Percentiles rank a stretch among this genome's conserved stretches.
These are phyloP conservation scores for Mycogone perniciosa DNA, from an alignment of 2,329 filamentous ascomycete genomes.

Conservation along the genomic window DNA sequence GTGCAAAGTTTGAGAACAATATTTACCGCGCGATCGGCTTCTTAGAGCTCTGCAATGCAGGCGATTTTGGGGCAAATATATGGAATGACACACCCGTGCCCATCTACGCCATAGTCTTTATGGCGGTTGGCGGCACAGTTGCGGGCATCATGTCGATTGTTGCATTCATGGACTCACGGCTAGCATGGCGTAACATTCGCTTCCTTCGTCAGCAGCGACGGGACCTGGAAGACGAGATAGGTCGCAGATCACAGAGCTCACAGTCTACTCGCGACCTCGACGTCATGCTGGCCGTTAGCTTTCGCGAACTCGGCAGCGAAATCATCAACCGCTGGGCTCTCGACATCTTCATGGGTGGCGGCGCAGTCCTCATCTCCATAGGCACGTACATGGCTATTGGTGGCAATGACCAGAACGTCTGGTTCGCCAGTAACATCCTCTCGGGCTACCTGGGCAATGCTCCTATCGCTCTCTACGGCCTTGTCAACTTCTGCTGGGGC, in stretches of 20 bases:
- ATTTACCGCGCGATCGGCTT: constrained; percentile 36
- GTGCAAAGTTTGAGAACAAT: constrained; percentile 14
- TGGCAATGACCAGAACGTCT: constrained; percentile 38
- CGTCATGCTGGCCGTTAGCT: constrained; percentile 37
- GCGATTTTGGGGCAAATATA: constrained; percentile 52
- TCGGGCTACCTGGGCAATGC: constrained; percentile 51
- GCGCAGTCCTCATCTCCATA: constrained; percentile 41
- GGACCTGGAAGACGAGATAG: constrained; percentile 22
- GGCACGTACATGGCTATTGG: constrained; percentile 50
- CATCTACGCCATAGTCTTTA: constrained; percentile 40
- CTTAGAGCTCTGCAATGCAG: constrained; percentile 49
- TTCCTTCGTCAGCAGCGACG: constrained; percentile 37
- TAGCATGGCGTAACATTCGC: constrained; percentile 40
- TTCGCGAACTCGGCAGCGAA: constrained; percentile 45
- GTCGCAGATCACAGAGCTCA: constrained; percentile 3
- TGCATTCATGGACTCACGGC: constrained; percentile 37
- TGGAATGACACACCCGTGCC: constrained; percentile 49
- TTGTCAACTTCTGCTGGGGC: constrained; percentile 45
- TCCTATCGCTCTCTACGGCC: constrained; percentile 41
- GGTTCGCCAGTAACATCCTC: constrained; percentile 42
- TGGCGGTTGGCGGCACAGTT: constrained; percentile 45
- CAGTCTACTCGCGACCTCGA: constrained; percentile 22
- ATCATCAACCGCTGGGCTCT: constrained; percentile 44
- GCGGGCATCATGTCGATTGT: constrained; percentile 40
- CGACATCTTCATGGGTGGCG: constrained; percentile 44